These are phyloP conservation scores for Vigna mungo DNA, from an alignment of 306 rosid species.

Conservation along the genomic window DNA sequence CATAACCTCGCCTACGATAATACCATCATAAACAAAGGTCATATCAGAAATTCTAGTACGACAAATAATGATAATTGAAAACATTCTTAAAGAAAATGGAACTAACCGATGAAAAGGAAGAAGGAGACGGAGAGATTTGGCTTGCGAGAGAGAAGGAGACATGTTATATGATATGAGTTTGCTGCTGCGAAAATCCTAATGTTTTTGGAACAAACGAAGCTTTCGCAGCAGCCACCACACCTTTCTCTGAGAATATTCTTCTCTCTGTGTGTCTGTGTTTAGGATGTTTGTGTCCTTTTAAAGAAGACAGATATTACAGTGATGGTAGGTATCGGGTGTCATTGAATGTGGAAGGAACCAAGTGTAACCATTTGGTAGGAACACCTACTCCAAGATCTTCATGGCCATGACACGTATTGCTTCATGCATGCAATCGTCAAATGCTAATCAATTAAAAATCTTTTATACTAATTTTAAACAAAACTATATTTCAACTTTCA, in stretches of 20 bases:
- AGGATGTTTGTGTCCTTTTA: slow-evolving; percentile 27
- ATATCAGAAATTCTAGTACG: background rate
- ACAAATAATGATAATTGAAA: background rate
- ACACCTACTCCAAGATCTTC: background rate
- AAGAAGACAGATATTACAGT: background rate
- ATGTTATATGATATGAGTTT: background rate
- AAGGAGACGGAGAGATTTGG: slow-evolving; percentile 5
- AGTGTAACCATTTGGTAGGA: background rate
- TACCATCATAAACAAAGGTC: background rate
- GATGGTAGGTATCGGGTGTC: no score
- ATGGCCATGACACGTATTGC: background rate
- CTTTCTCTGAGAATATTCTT: background rate
- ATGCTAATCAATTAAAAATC: background rate
- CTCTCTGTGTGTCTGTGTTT: background rate
- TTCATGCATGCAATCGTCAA: background rate
- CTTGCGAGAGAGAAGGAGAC: slow-evolving; percentile 43
- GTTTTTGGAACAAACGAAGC: background rate
- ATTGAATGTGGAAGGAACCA: background rate
- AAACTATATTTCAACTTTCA: no score
- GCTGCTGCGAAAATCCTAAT: slow-evolving; percentile 42
- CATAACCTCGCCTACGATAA: slow-evolving; percentile 49
- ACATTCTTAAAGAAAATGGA: background rate
- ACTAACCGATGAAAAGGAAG: slow-evolving; percentile 39
- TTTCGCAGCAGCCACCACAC: slow-evolving; percentile 40
- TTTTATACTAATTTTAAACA: no score